Base-by-base conservation (phyloP, 306 rosid genomes). In the Citrullus colocynthis region DNA sequence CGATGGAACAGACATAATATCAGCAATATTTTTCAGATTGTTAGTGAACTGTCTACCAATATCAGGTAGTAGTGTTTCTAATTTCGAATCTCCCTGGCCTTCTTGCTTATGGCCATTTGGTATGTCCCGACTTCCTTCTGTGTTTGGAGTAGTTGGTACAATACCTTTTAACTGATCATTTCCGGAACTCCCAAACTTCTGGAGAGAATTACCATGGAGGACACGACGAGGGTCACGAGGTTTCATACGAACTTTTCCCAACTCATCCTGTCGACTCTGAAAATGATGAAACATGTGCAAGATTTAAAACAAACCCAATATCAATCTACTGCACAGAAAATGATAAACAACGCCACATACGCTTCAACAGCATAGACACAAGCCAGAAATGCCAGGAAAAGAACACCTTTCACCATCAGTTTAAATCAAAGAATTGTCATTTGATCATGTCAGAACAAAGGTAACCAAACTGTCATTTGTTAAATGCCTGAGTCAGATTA, bases 191-290 rank as follows among this genome's bases (percentile, higher is more conserved):
- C 89, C 92, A 86, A 77, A 79, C 82, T 86, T 92, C 49, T 86
- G 96, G 58, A 86, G 83, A 66, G 87, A 55, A 85, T 69, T 85
- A 61, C 84, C 85, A 58, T 88, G 99, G 76, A 96, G 97, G 79
- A 88, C 65, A 42, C 98, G 97, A n/a, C 99, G 93, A 62, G 99
- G 99, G 76, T 96, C 99, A 15, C 99, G 95, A 11, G 91, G 99
- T 86, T 95, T 96, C 99, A 96, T 96, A 78, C 96, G 96, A 82
- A 92, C 82, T 83, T 88, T 96, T 49, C 89, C 91, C 11, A 83
- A 49, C 48, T 89, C 92, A 41, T 86, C 97, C 69, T 84, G 93
- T 41, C 74, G 72, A 80, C 66, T 74, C 83, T 86, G 93, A 41
- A 39, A 20, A 39, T 67, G 44, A 75, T 57, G 65, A 55, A 57